Evolutionary conservation across 768 basidiomycete genomes (phyloP).

Genomic region (Podaxis sp.): DNA sequence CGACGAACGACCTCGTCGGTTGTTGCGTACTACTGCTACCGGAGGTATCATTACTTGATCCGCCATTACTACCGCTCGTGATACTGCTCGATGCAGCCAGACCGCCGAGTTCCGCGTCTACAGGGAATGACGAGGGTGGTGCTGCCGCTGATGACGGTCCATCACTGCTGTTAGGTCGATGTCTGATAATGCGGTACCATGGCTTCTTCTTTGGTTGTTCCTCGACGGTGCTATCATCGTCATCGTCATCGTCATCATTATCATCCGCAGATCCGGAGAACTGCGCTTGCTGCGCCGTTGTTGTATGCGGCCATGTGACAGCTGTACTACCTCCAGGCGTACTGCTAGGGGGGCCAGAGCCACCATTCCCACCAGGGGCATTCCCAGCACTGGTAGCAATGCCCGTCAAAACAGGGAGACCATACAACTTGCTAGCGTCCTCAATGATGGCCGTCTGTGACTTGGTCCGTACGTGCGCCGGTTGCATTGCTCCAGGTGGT

Average conservation of each 20-base stretch:
- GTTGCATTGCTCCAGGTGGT: constrained; percentile 66
- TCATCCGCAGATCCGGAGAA: constrained; percentile 21
- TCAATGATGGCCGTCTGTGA: constrained; percentile 89
- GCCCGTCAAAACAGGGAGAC: constrained; percentile 7
- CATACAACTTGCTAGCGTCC: constrained; percentile 38
- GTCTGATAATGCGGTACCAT: constrained; percentile 67
- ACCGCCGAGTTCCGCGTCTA: constrained; percentile 36
- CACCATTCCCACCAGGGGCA: constrained; percentile 18
- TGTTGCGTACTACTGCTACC: constrained; percentile 17
- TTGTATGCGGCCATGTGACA: constrained; percentile 10
- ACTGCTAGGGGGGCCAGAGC: constrained; percentile 17
- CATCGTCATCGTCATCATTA: constrained; percentile 19
- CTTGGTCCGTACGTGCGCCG: constrained; percentile 67
- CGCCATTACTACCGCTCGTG: not conserved
- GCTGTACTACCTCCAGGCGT: constrained; percentile 16
- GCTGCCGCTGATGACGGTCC: constrained; percentile 24
- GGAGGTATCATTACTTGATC: constrained; percentile 9
- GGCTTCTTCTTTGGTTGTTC: constrained; percentile 49
- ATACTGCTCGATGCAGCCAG: constrained; percentile 26
- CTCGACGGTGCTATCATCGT: constrained; percentile 39
- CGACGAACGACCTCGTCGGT: constrained; percentile 62
- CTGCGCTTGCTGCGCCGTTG: constrained; percentile 4
- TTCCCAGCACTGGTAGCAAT: constrained; percentile 15
- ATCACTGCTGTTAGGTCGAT: constrained; percentile 60
- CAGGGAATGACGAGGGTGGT: constrained; percentile 22